A percentile compares a stretch with the other conserved stretches of the same genome.
Conservation (phyloP, 352 stramenopile genomes). For the Pythium dissimile region DNA sequence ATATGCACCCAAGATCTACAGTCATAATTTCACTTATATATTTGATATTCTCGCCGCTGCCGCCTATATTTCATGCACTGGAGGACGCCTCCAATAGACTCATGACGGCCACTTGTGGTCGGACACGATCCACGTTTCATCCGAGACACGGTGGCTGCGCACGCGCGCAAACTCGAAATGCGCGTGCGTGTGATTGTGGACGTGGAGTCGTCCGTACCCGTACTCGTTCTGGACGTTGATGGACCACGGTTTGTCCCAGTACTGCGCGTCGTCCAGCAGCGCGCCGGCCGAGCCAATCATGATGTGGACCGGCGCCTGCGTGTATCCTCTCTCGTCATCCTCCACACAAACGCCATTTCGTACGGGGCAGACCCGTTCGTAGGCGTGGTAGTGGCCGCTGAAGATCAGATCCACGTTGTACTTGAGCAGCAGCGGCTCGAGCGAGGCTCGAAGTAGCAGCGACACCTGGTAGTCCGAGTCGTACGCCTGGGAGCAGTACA, state of each 20-base stretch:
- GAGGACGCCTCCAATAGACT: neutral
- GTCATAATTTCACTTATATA: too few species aligned
- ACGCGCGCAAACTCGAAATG: slow-evolving; percentile 26
- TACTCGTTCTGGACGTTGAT: slow-evolving; percentile 19
- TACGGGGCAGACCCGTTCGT: slow-evolving; percentile 28
- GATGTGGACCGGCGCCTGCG: slow-evolving; percentile 22
- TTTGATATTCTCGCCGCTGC: too few species aligned
- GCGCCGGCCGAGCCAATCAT: slow-evolving; percentile 29
- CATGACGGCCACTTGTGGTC: slow-evolving; percentile 22
- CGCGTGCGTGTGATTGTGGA: slow-evolving; percentile 25
- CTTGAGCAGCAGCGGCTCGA: slow-evolving; percentile 23
- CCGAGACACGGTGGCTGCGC: slow-evolving; percentile 1
- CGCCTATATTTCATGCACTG: neutral
- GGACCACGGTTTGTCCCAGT: slow-evolving; percentile 20
- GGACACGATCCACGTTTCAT: slow-evolving; percentile 21
- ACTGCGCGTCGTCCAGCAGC: slow-evolving; percentile 15
- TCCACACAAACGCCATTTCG: slow-evolving; percentile 1
- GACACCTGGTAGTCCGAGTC: slow-evolving; percentile 12
- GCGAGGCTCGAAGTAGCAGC: slow-evolving; percentile 8
- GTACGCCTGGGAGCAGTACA: slow-evolving; percentile 23
- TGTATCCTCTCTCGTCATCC: neutral
- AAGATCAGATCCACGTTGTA: slow-evolving; percentile 27
- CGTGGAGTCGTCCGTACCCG: slow-evolving; percentile 27
- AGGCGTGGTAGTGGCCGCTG: slow-evolving; percentile 28
- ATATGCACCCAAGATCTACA: too few species aligned